Evolutionary conservation across 129 eudicot genomes (phyloP).

Genomic region (Dittrichia graveolens): DNA sequence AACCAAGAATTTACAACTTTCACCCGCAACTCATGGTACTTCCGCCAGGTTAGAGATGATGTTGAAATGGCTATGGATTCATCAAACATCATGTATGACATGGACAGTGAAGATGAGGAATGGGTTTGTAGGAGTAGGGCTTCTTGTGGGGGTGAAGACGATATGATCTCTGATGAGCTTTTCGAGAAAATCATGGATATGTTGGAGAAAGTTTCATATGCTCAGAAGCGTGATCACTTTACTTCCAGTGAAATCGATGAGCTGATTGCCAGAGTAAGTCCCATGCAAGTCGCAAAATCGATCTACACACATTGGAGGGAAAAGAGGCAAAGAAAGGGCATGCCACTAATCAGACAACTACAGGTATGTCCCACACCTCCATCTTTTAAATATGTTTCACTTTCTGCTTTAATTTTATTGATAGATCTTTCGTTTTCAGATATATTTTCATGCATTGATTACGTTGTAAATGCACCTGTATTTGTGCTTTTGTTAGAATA

Average conservation of each 20-base stretch:
- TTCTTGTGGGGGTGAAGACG: conserved; percentile 28
- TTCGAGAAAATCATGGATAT: conserved; percentile 84
- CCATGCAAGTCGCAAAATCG: conserved; percentile 51
- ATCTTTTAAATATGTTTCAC: neutral
- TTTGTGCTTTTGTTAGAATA: conserved; percentile 2
- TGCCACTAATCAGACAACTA: conserved; percentile 79
- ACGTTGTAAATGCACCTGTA: conserved; percentile 5
- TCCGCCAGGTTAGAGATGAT: conserved; percentile 75
- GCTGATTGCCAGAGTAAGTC: conserved; percentile 48
- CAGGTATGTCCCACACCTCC: conserved; percentile 54
- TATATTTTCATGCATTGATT: neutral
- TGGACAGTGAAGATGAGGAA: conserved; percentile 93
- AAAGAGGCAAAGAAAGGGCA: conserved; percentile 73
- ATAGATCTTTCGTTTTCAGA: neutral
- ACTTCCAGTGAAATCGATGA: conserved; percentile 68
- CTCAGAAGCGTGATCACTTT: conserved; percentile 63
- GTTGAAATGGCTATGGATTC: conserved; percentile 88
- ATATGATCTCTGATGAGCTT: conserved; percentile 57
- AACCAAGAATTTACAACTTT: conserved; percentile 43
- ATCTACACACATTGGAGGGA: conserved; percentile 77
- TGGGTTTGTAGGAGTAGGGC: conserved; percentile 49
- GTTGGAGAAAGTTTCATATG: conserved; percentile 78
- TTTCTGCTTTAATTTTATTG: neutral
- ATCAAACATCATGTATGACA: conserved; percentile 69
- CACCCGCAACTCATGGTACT: conserved; percentile 55